A percentile compares a stretch with the other conserved stretches of the same genome.
phyloP scores from a whole-genome alignment of 2,329 filamentous ascomycete genomes.

The Boeremia lycopersici region DNA sequence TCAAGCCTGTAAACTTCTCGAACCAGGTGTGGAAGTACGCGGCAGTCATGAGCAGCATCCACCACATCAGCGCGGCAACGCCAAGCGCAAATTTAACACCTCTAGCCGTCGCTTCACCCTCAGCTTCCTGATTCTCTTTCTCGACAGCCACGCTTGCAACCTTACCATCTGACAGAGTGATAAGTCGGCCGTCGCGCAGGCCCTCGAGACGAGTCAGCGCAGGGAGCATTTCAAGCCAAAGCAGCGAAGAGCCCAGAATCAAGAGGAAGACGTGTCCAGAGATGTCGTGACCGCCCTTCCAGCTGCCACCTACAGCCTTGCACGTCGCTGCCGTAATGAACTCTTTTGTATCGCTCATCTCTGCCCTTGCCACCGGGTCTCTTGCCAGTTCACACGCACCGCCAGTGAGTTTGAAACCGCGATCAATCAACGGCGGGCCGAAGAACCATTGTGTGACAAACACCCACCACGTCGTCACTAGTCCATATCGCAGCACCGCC shows the following conservation, averaged over 20 bases:
- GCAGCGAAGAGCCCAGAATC: constrained; percentile 79
- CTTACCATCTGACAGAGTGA: constrained; percentile 70
- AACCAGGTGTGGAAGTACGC: constrained; percentile 99
- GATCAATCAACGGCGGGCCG: constrained; percentile 86
- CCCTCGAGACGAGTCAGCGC: constrained; percentile 58
- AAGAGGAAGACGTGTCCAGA: constrained; percentile 94
- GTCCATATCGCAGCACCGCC: constrained; percentile 70
- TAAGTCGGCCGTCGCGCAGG: constrained; percentile 65
- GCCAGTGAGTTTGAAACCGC: constrained; percentile 85
- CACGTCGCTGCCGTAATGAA: constrained; percentile 79
- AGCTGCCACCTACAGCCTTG: constrained; percentile 78
- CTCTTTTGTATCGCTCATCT: constrained; percentile 52
- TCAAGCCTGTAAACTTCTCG: constrained; percentile 72
- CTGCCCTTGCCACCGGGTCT: constrained; percentile 55
- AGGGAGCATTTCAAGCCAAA: constrained; percentile 79
- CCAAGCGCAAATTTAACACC: constrained; percentile 61
- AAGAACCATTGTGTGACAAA: constrained; percentile 97
- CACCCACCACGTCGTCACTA: constrained; percentile 80
- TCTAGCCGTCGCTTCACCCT: constrained; percentile 48
- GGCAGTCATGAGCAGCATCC: constrained; percentile 99
- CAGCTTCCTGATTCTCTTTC: constrained; percentile 49
- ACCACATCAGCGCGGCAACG: constrained; percentile 76
- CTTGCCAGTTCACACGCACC: constrained; percentile 74
- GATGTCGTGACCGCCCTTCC: constrained; percentile 95
- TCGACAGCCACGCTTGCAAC: constrained; percentile 55